Percentiles rank a stretch among this genome's conserved stretches.
phyloP scores from a whole-genome alignment of 768 basidiomycete species.

The Dictyophora rubrovolvata region DNA sequence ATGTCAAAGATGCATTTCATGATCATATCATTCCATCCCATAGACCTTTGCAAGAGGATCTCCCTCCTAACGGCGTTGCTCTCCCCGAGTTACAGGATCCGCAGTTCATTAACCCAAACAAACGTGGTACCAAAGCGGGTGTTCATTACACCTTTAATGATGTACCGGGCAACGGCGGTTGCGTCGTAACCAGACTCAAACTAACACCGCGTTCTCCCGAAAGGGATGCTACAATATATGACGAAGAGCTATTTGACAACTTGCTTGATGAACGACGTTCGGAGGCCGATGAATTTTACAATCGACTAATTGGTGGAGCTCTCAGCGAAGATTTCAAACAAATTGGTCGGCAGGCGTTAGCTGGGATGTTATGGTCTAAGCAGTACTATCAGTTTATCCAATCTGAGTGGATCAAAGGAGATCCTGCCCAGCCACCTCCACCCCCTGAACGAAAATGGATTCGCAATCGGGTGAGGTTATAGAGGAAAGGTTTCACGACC shows the following conservation, averaged over 20 bases:
- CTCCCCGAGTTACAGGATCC: slow-evolving; percentile 44
- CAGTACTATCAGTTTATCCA: slow-evolving; percentile 96
- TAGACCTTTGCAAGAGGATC: slow-evolving; percentile 42
- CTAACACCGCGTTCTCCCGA: slow-evolving; percentile 68
- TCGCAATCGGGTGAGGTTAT: slow-evolving; percentile 55
- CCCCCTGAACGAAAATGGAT: slow-evolving; percentile 80
- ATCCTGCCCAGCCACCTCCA: slow-evolving; percentile 89
- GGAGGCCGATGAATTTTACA: slow-evolving; percentile 96
- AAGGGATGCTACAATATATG: slow-evolving; percentile 72
- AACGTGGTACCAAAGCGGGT: slow-evolving; percentile 83
- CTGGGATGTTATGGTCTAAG: slow-evolving; percentile 98
- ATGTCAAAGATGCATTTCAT: slow-evolving; percentile 96
- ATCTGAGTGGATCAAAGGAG: slow-evolving; percentile 92
- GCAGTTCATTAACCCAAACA: slow-evolving; percentile 75
- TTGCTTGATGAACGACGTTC: slow-evolving; percentile 80
- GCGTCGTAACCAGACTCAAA: slow-evolving; percentile 90
- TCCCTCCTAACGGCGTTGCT: not conserved
- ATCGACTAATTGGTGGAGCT: slow-evolving; percentile 64
- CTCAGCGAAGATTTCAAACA: slow-evolving; percentile 90
- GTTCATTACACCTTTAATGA: slow-evolving; percentile 83
- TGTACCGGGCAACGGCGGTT: slow-evolving; percentile 87
- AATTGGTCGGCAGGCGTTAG: slow-evolving; percentile 92
- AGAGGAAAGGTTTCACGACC: not conserved
- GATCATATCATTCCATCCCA: slow-evolving; percentile 90
- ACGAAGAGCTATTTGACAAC: slow-evolving; percentile 85